Base-by-base conservation (phyloP, 345 rosid species). In the Raphanus sativus region DNA sequence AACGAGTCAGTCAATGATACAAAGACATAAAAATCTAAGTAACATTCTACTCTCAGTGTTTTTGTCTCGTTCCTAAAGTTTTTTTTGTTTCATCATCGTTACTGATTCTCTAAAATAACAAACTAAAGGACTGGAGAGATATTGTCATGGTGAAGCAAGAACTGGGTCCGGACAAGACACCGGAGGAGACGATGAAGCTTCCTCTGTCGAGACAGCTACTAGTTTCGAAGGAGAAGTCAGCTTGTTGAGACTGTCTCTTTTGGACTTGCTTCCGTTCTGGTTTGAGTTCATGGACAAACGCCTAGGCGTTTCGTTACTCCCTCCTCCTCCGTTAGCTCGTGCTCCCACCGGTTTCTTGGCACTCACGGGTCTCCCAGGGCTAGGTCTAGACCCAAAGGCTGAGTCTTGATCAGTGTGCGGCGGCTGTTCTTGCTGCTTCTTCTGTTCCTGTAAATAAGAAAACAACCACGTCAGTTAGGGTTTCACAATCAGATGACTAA, bases 391-490 rank as follows among this genome's bases (percentile, higher is more conserved):
- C 38, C 90, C 87, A n/a, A 86, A 89, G 28, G 80, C 79, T 0
- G 86, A 45, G 67, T 95, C 99, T 81, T 88, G 96, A 65, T 95
- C 98, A 26, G 91, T 76, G 86, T 66, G 88, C 75, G 86, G 88
- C 75, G 86, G 97, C 82, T 82, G 96, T 79, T 95, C 98, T 25
- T 86, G 86, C 79, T 71, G 88, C 87, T 95, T 95, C 87, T 95
- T 95, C 76, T 86, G 97, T 81, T 87, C 96, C 97, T 89, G 80
- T 25, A 34, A 1, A 45, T 40, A 61, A 21, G 45, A 34, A 55
- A 54, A 33, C 55, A 2, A 6, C 17, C 30, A 48, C 7, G 55
- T 67, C 60, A 62, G 32, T 64, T 24, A 63, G 5, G 4, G 7
- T 60, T 66, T 10, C 26, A 70, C 21, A 67, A 30, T 28, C 24